These are phyloP conservation scores for Penicillium canescens DNA, from an alignment of 495 filamentous ascomycete species.

Conservation along the genomic window DNA sequence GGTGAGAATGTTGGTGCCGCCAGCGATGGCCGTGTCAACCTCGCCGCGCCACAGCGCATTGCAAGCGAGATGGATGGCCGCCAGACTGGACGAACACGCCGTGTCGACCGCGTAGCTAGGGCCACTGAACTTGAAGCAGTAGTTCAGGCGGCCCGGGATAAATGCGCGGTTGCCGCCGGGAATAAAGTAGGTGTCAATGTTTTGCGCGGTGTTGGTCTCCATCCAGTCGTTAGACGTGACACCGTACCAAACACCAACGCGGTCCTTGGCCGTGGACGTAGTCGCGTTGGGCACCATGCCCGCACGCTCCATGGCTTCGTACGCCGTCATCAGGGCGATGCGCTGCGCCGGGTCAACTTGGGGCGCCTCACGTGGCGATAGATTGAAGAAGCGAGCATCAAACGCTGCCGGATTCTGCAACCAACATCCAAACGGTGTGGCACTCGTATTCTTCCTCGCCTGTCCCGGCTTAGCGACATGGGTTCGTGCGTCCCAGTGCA, in stretches of 20 bases:
- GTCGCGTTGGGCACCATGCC: constrained; percentile 80
- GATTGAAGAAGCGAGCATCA: constrained; percentile 85
- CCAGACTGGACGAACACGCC: constrained; percentile 78
- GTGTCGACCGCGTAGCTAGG: constrained; percentile 81
- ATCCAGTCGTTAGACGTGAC: constrained; percentile 84
- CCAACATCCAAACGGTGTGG: constrained; percentile 79
- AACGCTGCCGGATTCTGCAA: constrained; percentile 78
- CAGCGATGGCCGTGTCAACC: constrained; percentile 76
- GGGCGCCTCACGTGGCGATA: constrained; percentile 83
- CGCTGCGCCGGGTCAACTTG: constrained; percentile 86
- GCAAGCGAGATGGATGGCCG: constrained; percentile 77
- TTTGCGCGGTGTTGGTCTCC: constrained; percentile 78
- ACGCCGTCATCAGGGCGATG: constrained; percentile 74
- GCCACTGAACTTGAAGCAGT: constrained; percentile 78
- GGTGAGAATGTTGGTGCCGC: constrained; percentile 75
- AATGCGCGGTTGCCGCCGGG: constrained; percentile 82
- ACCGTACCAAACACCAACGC: constrained; percentile 84
- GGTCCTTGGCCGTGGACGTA: constrained; percentile 70
- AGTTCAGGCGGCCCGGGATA: constrained; percentile 77
- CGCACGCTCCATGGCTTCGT: constrained; percentile 84
- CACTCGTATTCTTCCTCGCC: constrained; percentile 64
- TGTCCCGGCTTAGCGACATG: constrained; percentile 72
- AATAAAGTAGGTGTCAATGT: constrained; percentile 88
- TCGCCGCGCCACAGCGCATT: constrained; percentile 72
- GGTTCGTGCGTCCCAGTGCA: constrained; percentile 71